A percentile compares a stretch with the other conserved stretches of the same genome.
Evolutionary conservation across 2,329 filamentous ascomycete species (phyloP).

Genomic region (Calonectria naviculata): DNA sequence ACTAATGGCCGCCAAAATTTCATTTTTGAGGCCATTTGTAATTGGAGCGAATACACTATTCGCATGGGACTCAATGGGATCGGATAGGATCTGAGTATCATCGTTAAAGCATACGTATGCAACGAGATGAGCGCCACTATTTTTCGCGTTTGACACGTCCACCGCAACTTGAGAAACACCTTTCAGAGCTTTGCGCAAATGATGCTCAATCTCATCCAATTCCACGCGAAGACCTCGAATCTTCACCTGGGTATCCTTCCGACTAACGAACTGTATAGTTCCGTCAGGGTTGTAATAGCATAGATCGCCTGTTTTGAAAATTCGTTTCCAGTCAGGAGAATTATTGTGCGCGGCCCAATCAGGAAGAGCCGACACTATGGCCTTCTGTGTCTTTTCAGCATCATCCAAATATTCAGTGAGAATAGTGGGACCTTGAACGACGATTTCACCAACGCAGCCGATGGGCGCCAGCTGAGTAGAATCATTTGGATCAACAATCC

Average conservation of each 20-base stretch:
- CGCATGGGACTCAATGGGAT: background rate
- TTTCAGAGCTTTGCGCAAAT: conserved; percentile 5
- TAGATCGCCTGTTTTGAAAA: conserved; percentile 38
- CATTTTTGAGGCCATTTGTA: background rate
- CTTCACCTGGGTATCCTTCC: conserved; percentile 67
- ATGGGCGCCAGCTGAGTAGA: conserved; percentile 27
- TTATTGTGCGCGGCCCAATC: conserved; percentile 29
- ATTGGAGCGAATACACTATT: background rate
- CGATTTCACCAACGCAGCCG: conserved; percentile 31
- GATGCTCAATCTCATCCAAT: conserved; percentile 29
- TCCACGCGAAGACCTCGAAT: conserved; percentile 59
- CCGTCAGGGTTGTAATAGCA: conserved; percentile 47
- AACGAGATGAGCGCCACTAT: background rate
- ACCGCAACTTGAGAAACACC: conserved; percentile 1
- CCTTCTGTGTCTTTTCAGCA: conserved; percentile 31
- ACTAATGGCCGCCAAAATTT: background rate
- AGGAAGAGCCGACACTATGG: conserved; percentile 44
- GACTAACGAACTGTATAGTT: conserved; percentile 53
- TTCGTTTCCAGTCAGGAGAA: conserved; percentile 10
- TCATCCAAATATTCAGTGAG: conserved; percentile 36
- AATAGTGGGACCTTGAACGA: conserved; percentile 36
- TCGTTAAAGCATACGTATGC: background rate
- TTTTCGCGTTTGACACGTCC: background rate
- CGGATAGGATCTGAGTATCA: conserved; percentile 34
- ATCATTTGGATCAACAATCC: conserved; percentile 33